Evolutionary conservation across 1,284 basidiomycete species (phyloP).

Genomic region (Heterobasidion occidentale): DNA sequence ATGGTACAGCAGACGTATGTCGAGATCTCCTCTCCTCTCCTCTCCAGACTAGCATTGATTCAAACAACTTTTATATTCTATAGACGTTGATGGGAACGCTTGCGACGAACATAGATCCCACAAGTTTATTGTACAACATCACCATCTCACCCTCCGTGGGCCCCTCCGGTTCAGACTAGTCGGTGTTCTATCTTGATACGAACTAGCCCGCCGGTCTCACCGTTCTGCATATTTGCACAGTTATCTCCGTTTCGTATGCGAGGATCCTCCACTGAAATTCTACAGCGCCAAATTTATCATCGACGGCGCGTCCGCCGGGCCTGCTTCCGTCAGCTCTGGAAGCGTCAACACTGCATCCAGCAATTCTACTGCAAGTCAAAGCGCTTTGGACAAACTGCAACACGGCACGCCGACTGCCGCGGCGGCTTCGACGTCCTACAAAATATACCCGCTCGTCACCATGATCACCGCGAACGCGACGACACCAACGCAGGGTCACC

Average conservation of each 20-base stretch:
- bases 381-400: background rate
- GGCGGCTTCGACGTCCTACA: background rate
- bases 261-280: conserved; percentile 16
- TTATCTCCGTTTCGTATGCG: conserved; percentile 22
- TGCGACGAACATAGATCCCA: conserved; percentile 27
- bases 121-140: conserved; percentile 13
- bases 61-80: background rate
- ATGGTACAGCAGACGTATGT: conserved; percentile 31
- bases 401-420: background rate
- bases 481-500: background rate
- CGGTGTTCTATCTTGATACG: conserved; percentile 6
- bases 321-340: conserved; percentile 21
- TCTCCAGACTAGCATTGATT: background rate
- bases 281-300: conserved; percentile 34
- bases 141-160: conserved; percentile 22
- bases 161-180: conserved; percentile 24
- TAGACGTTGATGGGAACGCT: conserved; percentile 26
- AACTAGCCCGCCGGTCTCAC: background rate
- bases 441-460: background rate
- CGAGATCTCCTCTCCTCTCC: background rate
- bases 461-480: background rate
- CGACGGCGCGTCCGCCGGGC: conserved; percentile 22
- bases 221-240: conserved; percentile 10
- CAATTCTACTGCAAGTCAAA: conserved; percentile 8
- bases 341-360: conserved; percentile 10